phyloP scores from a whole-genome alignment of 2,329 filamentous ascomycete species.

The Cyphellophora attinorum region DNA sequence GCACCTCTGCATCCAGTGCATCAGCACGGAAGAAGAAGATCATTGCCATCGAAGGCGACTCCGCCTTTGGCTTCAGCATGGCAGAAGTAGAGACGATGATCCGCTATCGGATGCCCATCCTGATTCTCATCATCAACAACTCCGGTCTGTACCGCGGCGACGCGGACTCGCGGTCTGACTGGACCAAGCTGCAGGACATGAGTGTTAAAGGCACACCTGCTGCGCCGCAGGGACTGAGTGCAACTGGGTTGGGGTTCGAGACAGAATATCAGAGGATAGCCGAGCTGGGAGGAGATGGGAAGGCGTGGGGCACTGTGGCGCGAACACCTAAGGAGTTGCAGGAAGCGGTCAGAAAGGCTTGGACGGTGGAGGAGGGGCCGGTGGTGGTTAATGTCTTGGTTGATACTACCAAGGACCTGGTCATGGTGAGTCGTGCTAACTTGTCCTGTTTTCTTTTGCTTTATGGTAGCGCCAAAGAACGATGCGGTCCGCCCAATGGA shows the following conservation, averaged over 20 bases:
- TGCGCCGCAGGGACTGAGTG: conserved; percentile 31
- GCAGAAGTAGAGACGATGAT: conserved; percentile 50
- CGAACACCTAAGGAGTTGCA: conserved; percentile 42
- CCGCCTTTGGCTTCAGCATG: conserved; percentile 45
- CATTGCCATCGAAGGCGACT: conserved; percentile 47
- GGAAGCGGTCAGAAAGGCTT: conserved; percentile 40
- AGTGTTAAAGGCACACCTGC: conserved; percentile 11
- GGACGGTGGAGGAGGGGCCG: conserved; percentile 33
- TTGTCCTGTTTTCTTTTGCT: neutral
- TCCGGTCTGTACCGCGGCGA: conserved; percentile 41
- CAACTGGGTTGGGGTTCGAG: conserved; percentile 43
- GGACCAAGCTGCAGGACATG: conserved; percentile 29
- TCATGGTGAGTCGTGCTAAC: conserved; percentile 28
- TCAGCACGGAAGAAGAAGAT: conserved; percentile 37
- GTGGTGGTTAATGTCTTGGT: conserved; percentile 48
- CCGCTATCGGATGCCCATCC: conserved; percentile 42
- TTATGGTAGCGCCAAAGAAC: too few species aligned
- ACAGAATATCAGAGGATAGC: conserved; percentile 47
- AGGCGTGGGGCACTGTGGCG: conserved; percentile 43
- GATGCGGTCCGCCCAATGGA: too few species aligned
- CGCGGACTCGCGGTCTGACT: conserved; percentile 30
- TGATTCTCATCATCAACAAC: conserved; percentile 50
- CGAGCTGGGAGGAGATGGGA: conserved; percentile 43
- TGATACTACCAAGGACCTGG: conserved; percentile 38
- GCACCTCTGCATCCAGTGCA: too few species aligned